Evolutionary conservation across 2,329 filamentous ascomycete species (phyloP), one percentile per base, ranked within the genome.

Genomic region (Ascochyta fabae): DNA sequence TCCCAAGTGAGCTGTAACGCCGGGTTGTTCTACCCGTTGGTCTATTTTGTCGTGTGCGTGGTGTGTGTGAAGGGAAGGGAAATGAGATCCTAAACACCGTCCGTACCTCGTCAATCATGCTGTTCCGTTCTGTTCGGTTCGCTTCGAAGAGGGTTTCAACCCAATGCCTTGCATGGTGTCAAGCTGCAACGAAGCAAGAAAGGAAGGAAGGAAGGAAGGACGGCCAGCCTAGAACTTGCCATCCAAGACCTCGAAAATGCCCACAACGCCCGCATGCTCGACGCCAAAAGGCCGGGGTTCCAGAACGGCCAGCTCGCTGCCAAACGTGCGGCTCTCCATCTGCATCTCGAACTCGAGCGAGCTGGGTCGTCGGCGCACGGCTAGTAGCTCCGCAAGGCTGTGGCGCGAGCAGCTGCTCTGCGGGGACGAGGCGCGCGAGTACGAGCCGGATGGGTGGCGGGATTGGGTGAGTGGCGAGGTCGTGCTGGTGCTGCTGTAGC

Each of bases 231-330:
- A 74, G 44, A 56, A 65, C 60, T 67, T 68, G 1, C 73, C 72
- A 27, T 73, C 70, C 43, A 76, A 48, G 10, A 76, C 74, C 68
- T 76, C 71, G 35, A 76, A 76, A 29, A 76, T 76, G 22, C 74
- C 71, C 0, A 74, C 68, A 29, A 75, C 74, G 40, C 70, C 65
- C 4, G 68, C 67, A 1, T 58, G 50, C 29, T 44, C 55, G 6
- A 22, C 42, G 1, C 50, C 58, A 34, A 36, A 16, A 8, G 72
- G 71, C 48, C 74, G 24, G 0, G 74, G 74, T 64, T 76, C 74
- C 3, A 76, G 57, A 46, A 74, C 59, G 12, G 66, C 64, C 13
- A 73, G 43, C 49, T 71, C 70, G 33, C 62, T 55, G 22, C 62
- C 64, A 39, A 74, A 76, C 3, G 70, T 48, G 22, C 62, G 60